A percentile compares a stretch with the other conserved stretches of the same genome.
phyloP scores from a whole-genome alignment of 1,284 basidiomycete genomes.

The Golubevia pallescens region DNA sequence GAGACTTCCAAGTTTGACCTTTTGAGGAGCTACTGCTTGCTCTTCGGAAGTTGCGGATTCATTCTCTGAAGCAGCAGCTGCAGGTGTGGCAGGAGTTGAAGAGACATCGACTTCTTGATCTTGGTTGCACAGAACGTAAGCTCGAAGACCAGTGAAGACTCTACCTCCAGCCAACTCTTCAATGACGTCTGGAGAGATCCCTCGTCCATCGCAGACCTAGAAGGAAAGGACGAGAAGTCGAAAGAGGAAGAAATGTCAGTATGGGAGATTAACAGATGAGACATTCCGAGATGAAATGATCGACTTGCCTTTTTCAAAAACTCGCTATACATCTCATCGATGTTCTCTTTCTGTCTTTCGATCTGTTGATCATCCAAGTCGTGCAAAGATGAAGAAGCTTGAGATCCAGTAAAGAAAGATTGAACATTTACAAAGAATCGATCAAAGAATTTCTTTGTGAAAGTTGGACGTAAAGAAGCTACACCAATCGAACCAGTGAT shows the following conservation, averaged over 20 bases:
- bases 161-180: conserved; percentile 50
- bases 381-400: conserved; percentile 57
- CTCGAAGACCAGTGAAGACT: conserved; percentile 53
- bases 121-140: conserved; percentile 39
- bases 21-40: conserved; percentile 7
- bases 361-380: conserved; percentile 54
- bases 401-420: conserved; percentile 65
- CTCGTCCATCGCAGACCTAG: conserved; percentile 51
- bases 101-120: conserved; percentile 13
- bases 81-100: not conserved
- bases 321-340: conserved; percentile 65
- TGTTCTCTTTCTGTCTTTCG: conserved; percentile 50
- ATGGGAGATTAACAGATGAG: not conserved
- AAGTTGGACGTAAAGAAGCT: conserved; percentile 65
- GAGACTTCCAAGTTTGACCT: conserved; percentile 27
- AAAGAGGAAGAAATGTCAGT: not conserved
- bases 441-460: conserved; percentile 66
- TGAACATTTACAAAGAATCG: conserved; percentile 64
- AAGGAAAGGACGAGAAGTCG: not conserved
- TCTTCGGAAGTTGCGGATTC: conserved; percentile 16
- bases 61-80: not conserved
- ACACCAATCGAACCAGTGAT: conserved; percentile 66
- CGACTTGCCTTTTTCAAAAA: conserved; percentile 19
- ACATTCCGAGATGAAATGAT: not conserved
- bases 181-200: conserved; percentile 42